Evolutionary conservation across 768 basidiomycete genomes (phyloP).

Genomic region (Termitomyces sp.): DNA sequence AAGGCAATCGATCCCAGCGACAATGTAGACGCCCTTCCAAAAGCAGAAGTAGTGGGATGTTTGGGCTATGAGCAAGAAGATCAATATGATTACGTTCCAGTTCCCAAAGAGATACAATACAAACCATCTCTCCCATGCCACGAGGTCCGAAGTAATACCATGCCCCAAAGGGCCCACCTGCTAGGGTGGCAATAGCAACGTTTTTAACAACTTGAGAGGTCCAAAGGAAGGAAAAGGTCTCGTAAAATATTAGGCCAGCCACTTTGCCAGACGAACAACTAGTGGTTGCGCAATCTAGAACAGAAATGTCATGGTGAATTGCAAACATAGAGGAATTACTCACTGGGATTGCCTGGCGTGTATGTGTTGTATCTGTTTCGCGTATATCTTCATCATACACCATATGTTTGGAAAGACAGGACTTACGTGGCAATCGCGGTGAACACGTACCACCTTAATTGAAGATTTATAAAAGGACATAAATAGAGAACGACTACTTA

Average conservation of each 20-base stretch:
- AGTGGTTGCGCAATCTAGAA: conserved; percentile 14
- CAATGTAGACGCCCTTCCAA: conserved; percentile 69
- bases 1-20: conserved; percentile 86
- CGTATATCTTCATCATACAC: neutral
- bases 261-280: conserved; percentile 71
- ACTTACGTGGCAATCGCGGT: conserved; percentile 66
- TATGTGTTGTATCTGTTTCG: conserved; percentile 51
- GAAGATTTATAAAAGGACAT: conserved; percentile 3
- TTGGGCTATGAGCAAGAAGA: conserved; percentile 41
- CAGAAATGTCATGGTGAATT: neutral
- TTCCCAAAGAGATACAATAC: conserved; percentile 13
- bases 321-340: conserved; percentile 29
- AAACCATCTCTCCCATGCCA: conserved; percentile 58
- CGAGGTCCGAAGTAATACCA: conserved; percentile 87
- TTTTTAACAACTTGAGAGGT: conserved; percentile 79
- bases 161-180: conserved; percentile 71
- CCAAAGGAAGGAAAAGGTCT: conserved; percentile 84
- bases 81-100: neutral
- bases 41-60: conserved; percentile 64
- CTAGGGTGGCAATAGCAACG: conserved; percentile 72
- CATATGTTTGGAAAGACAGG: neutral
- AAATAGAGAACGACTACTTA: conserved; percentile 26
- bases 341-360: conserved; percentile 66
- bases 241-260: conserved; percentile 72
- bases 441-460: conserved; percentile 68